Conservation (phyloP, 495 filamentous ascomycete species). For the Glarea lozoyensis region DNA sequence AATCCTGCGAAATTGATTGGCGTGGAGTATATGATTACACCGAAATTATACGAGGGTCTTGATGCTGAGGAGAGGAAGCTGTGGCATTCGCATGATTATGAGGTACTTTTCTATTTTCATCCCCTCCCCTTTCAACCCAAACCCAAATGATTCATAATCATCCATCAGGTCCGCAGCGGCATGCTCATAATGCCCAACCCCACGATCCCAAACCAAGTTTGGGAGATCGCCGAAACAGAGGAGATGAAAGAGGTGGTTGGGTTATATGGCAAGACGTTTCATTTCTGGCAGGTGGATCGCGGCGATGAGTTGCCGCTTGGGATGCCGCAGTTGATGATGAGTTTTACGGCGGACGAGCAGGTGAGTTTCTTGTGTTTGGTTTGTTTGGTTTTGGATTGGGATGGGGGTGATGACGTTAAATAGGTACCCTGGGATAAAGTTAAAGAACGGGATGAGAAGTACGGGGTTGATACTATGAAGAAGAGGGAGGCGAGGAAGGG, state of each 20-base stretch:
- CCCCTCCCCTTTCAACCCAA: not conserved
- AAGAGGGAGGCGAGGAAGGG: conserved; percentile 56
- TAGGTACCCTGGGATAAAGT: conserved; percentile 50
- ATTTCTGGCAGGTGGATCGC: conserved; percentile 30
- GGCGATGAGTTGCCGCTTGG: conserved; percentile 24
- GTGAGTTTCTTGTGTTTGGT: conserved; percentile 38
- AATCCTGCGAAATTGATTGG: conserved; percentile 68
- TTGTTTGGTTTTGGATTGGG: conserved; percentile 35
- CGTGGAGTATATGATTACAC: conserved; percentile 88
- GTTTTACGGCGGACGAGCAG: conserved; percentile 28
- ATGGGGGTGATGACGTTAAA: conserved; percentile 65
- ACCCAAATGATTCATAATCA: not conserved
- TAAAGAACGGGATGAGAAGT: conserved; percentile 57
- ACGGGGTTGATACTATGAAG: conserved; percentile 47
- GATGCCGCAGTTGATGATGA: conserved; percentile 32
- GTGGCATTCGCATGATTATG: conserved; percentile 32
- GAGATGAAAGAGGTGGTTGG: conserved; percentile 29
- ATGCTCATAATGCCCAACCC: conserved; percentile 29
- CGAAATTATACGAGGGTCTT: conserved; percentile 57
- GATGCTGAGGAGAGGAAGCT: conserved; percentile 51
- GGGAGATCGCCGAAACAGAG: conserved; percentile 33
- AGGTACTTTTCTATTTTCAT: conserved; percentile 38
- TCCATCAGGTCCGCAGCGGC: conserved; percentile 7
- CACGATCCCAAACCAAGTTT: conserved; percentile 66
- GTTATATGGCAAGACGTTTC: conserved; percentile 30